Evolutionary conservation across 257 asterid genomes (phyloP), one percentile per base, ranked within the genome.

Genomic region (Rehmannia glutinosa): DNA sequence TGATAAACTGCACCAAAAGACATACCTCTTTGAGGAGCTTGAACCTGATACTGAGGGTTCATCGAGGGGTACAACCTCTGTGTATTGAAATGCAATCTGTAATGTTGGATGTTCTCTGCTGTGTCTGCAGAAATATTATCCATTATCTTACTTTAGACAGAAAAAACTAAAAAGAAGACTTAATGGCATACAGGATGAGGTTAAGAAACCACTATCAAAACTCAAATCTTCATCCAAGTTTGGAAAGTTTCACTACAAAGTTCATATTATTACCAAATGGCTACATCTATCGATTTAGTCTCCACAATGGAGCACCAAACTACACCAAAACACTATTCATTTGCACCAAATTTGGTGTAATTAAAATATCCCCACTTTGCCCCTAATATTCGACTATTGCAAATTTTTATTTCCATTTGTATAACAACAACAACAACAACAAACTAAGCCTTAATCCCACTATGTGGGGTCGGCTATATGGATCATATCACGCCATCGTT

Each of bases 21-120:
- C 67, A 68, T 82, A 91, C 99, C 99, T 87, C 76, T 72, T 80
- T 68, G 87, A 16, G 58, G 88, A 42, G 75, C 73, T 73, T 62
- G 89, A 77, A 66, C 81, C 78, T 36, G 83, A 72, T 61, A 71
- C 65, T 28, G 96, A 72, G 36, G 74, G 79, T 69, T 91, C 96
- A 38, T 75, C 85, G 1, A 87, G 95, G 39, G 96, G 97, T 72
- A 91, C 97, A 75, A 87, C 91, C 66, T 90, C 95, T 46, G 99
- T 78, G 76, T 94, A 94, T 71, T 94, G 99, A 80, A 94, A 94
- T 74, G 99, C 99, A 82, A 94, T 82, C 83, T 94, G 99, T 64
- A 94, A 17, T 73, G 91, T 84, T 24, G 99, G 99, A 62, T 78
- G 84, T 76, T 88, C 99, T 74, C 83, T 65, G 79, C 97, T 80